Conservation (phyloP, 306 rosid genomes). For the Corylus avellana region DNA sequence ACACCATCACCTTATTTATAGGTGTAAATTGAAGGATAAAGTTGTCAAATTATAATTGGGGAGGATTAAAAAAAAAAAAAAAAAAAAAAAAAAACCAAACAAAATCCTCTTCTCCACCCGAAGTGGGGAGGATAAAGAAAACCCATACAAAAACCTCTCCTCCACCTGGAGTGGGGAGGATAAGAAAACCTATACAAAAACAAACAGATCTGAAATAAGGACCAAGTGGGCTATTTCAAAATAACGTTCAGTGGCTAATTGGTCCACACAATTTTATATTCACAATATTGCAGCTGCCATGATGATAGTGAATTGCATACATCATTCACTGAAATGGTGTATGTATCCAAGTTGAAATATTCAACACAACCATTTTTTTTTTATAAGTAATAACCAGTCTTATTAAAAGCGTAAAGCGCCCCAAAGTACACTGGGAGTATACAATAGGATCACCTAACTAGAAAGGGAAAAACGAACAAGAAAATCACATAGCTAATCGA, state of each 20-base stretch:
- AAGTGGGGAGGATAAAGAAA: too few relatives aligned
- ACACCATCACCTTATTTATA: neutral
- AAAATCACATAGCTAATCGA: too few relatives aligned
- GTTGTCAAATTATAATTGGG: neutral
- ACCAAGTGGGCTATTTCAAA: neutral
- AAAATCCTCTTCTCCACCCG: too few relatives aligned
- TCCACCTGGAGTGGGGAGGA: neutral
- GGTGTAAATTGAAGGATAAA: neutral
- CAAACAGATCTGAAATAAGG: neutral
- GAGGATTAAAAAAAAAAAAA: neutral
- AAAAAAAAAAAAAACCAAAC: too few relatives aligned
- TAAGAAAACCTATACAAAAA: neutral
- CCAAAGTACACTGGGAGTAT: too few relatives aligned
- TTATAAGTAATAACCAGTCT: too few relatives aligned
- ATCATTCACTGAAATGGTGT: neutral
- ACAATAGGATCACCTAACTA: too few relatives aligned
- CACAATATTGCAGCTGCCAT: neutral
- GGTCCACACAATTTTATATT: neutral
- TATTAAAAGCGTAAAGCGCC: too few relatives aligned
- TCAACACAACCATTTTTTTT: neutral
- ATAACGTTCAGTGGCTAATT: neutral
- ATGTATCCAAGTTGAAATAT: neutral
- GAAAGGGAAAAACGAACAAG: too few relatives aligned
- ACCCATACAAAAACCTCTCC: neutral
- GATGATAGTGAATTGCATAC: neutral